Percentiles rank a stretch among this genome's conserved stretches.
These are phyloP conservation scores for Carex cristatella DNA, from an alignment of 176 grass and related monocot species.

Conservation along the genomic window DNA sequence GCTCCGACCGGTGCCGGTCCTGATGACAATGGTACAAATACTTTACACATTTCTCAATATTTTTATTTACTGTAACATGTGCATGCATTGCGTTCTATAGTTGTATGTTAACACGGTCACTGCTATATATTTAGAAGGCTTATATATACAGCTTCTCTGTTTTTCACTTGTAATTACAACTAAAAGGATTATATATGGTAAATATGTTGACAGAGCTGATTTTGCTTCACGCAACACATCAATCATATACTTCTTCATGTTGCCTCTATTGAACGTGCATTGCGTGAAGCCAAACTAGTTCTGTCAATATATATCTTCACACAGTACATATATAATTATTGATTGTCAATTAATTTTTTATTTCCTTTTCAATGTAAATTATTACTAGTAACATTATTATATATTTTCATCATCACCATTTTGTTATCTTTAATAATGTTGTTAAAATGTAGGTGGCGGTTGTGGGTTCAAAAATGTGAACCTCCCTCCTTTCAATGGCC, in stretches of 20 bases:
- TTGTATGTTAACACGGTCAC: too few species aligned
- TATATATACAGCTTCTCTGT: background rate
- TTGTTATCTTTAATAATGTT: background rate
- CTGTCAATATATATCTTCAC: too few species aligned
- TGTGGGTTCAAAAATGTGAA: constrained; percentile 82
- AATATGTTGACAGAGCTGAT: too few species aligned
- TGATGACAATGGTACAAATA: constrained; percentile 56
- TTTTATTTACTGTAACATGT: too few species aligned
- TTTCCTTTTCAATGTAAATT: background rate
- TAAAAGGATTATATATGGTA: background rate
- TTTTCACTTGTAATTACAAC: background rate
- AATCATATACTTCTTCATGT: too few species aligned
- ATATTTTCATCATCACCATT: background rate
- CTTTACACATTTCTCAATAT: background rate
- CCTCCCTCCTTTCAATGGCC: constrained; percentile 54
- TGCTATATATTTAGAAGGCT: background rate
- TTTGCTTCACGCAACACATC: too few species aligned
- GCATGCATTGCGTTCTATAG: too few species aligned
- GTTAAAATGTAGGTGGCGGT: constrained; percentile 50
- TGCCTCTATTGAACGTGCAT: too few species aligned
- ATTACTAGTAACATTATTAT: background rate
- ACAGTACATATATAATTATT: background rate
- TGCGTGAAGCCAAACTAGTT: too few species aligned
- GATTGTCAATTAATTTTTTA: background rate
- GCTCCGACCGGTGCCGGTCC: constrained; percentile 74